phyloP scores from a whole-genome alignment of 2,329 filamentous ascomycete species.

The Fusarium xylarioides region DNA sequence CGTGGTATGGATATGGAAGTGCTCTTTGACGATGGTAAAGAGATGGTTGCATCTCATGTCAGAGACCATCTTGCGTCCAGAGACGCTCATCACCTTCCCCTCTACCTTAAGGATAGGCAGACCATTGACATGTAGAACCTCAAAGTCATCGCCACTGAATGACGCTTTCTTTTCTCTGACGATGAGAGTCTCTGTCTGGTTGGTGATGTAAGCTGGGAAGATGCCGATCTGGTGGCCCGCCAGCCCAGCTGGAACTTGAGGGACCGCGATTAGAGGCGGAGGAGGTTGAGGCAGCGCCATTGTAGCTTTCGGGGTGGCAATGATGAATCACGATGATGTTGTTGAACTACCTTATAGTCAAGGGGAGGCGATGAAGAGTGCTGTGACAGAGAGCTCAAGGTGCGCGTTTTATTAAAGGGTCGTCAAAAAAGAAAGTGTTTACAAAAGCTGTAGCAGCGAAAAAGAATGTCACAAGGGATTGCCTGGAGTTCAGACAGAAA shows the following conservation, averaged over 20 bases:
- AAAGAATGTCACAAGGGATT: not conserved
- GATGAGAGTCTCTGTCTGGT: conserved; percentile 58
- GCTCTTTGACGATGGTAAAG: conserved; percentile 67
- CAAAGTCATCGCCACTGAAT: conserved; percentile 70
- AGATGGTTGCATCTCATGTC: conserved; percentile 64
- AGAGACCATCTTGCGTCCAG: conserved; percentile 63
- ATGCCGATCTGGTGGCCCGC: conserved; percentile 50
- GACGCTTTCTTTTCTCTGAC: conserved; percentile 71
- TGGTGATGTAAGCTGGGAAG: conserved; percentile 51
- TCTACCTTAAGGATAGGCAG: conserved; percentile 64
- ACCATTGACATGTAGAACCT: conserved; percentile 65
- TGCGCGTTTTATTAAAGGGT: not conserved
- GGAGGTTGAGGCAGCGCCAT: conserved; percentile 28
- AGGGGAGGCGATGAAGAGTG: not conserved
- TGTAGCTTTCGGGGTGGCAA: not conserved
- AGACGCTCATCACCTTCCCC: conserved; percentile 62
- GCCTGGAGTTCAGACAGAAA: not conserved
- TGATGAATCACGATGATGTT: not conserved
- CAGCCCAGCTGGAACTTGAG: not conserved
- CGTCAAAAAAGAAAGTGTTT: not conserved
- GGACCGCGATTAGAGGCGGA: not conserved
- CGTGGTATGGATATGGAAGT: conserved; percentile 59
- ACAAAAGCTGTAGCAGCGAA: not conserved
- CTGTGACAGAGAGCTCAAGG: not conserved
- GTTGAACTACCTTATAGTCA: not conserved